Percentiles rank a stretch among this genome's conserved stretches.
Evolutionary conservation across 176 grass and related monocot genomes (phyloP).

Genomic region (Puccinellia tenuiflora): DNA sequence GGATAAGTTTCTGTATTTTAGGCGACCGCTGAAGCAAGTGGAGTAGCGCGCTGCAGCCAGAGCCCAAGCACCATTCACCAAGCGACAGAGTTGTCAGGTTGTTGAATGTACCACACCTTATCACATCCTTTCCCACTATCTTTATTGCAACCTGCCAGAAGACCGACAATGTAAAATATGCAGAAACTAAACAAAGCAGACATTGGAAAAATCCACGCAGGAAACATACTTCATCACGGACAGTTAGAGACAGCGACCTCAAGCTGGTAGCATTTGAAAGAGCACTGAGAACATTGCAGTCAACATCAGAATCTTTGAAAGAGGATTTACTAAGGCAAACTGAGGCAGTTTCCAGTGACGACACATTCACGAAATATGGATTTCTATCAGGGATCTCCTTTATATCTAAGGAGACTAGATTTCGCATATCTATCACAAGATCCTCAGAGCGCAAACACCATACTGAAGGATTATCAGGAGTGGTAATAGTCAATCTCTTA

Average conservation of each 20-base stretch:
- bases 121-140: conserved; percentile 10
- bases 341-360: not conserved
- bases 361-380: not conserved
- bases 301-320: not conserved
- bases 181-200: not conserved
- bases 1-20: not conserved
- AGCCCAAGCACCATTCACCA: not conserved
- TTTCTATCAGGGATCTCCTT: conserved; percentile 2
- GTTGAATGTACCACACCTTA: not conserved
- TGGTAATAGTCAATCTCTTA: not conserved
- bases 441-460: not conserved
- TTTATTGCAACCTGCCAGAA: conserved; percentile 7
- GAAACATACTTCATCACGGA: not conserved
- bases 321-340: not conserved
- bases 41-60: conserved; percentile 4
- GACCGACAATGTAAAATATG: not conserved
- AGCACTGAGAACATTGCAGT: conserved; percentile 18
- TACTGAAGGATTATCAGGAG: not conserved
- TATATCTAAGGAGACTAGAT: not conserved
- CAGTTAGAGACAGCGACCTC: conserved; percentile 1
- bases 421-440: conserved; percentile 29
- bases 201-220: not conserved
- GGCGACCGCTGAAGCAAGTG: conserved; percentile 11
- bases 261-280: conserved; percentile 3
- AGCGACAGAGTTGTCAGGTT: not conserved